phyloP scores from a whole-genome alignment of 108 stramenopile genomes.

The Cyclotella choctawhatcheeana region DNA sequence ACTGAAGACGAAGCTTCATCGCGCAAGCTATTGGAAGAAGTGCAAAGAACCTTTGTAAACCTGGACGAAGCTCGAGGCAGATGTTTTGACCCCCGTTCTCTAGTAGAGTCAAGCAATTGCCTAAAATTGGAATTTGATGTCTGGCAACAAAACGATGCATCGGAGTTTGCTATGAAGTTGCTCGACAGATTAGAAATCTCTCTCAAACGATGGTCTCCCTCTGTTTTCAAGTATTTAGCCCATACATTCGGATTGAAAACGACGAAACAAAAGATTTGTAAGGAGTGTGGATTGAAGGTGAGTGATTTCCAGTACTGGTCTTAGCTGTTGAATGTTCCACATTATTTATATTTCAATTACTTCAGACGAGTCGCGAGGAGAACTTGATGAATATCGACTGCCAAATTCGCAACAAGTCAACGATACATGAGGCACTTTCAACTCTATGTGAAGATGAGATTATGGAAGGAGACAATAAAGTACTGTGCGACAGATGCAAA shows the following conservation, averaged over 20 bases:
- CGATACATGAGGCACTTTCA: slow-evolving; percentile 94
- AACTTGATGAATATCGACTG: slow-evolving; percentile 93
- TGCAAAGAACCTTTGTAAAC: slow-evolving; percentile 95
- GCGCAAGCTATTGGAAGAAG: slow-evolving; percentile 91
- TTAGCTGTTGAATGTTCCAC: neutral
- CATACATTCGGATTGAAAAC: slow-evolving; percentile 87
- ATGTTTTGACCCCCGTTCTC: slow-evolving; percentile 91
- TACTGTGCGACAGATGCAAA: slow-evolving; percentile 94
- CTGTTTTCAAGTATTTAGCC: slow-evolving; percentile 79
- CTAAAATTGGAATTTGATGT: slow-evolving; percentile 97
- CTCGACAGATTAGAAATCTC: slow-evolving; percentile 92
- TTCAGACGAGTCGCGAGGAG: slow-evolving; percentile 90
- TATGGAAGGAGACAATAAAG: slow-evolving; percentile 98
- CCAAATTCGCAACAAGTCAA: slow-evolving; percentile 92
- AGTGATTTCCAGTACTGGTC: neutral
- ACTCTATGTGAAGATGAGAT: slow-evolving; percentile 91
- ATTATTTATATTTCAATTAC: slow-evolving; percentile 27
- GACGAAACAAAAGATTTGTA: slow-evolving; percentile 91
- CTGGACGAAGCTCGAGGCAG: slow-evolving; percentile 85
- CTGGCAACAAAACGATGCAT: slow-evolving; percentile 99
- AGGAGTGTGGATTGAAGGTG: slow-evolving; percentile 91
- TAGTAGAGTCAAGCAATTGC: slow-evolving; percentile 94
- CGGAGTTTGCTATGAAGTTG: slow-evolving; percentile 96
- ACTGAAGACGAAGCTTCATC: slow-evolving; percentile 79
- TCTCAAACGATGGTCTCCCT: slow-evolving; percentile 85